A percentile compares a stretch with the other conserved stretches of the same genome.
Conservation (phyloP, 164 flowering plant genomes). For the Chimonanthus praecox region DNA sequence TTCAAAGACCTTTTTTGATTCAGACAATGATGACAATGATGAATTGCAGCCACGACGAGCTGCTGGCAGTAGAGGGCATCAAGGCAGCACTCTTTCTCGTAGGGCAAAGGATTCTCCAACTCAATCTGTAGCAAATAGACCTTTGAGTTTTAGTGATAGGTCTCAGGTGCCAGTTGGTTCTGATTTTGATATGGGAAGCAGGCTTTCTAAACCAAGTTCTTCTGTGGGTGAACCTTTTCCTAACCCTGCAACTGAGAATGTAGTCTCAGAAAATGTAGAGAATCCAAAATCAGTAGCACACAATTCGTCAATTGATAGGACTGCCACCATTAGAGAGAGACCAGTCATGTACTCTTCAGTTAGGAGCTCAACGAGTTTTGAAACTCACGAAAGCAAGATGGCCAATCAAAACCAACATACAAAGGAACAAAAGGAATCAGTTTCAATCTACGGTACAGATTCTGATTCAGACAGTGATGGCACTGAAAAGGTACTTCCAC, state of each 20-base stretch:
- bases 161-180: conserved; percentile 21
- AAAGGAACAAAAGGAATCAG: conserved; percentile 13
- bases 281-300: conserved; percentile 1
- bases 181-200: conserved; percentile 16
- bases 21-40: conserved; percentile 20
- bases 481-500: conserved; percentile 25
- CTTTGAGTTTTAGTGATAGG: conserved; percentile 9
- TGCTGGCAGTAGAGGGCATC: conserved; percentile 15
- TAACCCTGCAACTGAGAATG: conserved; percentile 5
- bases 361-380: conserved; percentile 12
- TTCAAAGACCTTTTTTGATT: conserved; percentile 4
- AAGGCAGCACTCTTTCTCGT: conserved; percentile 35
- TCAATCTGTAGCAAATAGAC: conserved; percentile 12
- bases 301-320: conserved; percentile 4
- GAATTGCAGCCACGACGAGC: conserved; percentile 21
- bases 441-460: conserved; percentile 4
- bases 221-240: conserved; percentile 15
- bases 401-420: conserved; percentile 11
- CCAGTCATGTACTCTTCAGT: conserved; percentile 13
- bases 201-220: conserved; percentile 16
- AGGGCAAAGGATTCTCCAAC: conserved; percentile 45
- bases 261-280: background rate
- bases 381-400: conserved; percentile 12
- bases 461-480: conserved; percentile 15
- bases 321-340: conserved; percentile 9